A percentile compares a stretch with the other conserved stretches of the same genome.
Evolutionary conservation across 192 early-diverging fungal species (phyloP).

Genomic region (Rhizophagus clarus): DNA sequence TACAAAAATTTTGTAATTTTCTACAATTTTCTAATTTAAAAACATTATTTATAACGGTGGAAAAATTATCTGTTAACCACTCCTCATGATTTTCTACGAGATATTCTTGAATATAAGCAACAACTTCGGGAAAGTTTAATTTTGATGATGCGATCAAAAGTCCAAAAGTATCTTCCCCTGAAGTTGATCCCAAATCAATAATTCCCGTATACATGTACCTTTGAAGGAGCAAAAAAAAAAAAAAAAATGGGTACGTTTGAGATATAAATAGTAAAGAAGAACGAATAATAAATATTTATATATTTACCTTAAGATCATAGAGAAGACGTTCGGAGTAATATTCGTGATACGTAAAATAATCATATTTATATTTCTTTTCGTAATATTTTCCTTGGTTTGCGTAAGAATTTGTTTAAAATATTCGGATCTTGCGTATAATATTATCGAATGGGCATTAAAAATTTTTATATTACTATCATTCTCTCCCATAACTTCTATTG

Average conservation of each 20-base stretch:
- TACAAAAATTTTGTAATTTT: slow-evolving; percentile 1
- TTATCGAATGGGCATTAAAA: neutral
- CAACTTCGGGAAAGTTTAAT: neutral
- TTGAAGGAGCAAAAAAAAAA: too few relatives aligned
- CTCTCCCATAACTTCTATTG: neutral
- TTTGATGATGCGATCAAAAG: neutral
- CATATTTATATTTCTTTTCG: neutral
- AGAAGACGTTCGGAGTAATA: neutral
- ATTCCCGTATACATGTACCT: neutral
- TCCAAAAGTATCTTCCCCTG: neutral
- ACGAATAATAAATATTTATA: too few relatives aligned
- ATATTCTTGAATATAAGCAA: neutral
- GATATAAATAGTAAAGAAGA: too few relatives aligned
- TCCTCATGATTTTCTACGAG: neutral
- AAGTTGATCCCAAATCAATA: neutral
- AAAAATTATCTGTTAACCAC: neutral
- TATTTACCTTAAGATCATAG: neutral
- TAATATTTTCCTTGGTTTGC: neutral
- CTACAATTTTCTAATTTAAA: neutral
- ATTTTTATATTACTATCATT: neutral
- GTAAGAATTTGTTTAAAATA: neutral
- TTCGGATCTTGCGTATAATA: neutral
- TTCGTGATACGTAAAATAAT: neutral
- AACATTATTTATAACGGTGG: neutral
- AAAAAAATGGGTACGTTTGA: neutral